Conservation (phyloP, 805 yeast species). For the Wickerhamomyces tratensis region DNA sequence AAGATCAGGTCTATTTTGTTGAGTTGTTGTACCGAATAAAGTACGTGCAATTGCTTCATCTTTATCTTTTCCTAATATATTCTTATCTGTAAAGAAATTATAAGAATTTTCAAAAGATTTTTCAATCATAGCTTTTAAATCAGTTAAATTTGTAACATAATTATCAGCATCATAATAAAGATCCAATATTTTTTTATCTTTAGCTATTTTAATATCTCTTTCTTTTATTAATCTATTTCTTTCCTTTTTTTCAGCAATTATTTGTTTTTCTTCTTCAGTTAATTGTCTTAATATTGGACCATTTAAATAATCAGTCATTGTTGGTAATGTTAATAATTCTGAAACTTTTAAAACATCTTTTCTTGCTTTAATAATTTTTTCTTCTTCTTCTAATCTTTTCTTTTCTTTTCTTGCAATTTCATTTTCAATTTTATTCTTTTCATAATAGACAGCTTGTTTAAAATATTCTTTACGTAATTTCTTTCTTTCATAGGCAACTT, state of each 20-base stretch:
- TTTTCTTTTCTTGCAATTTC: conserved; percentile 22
- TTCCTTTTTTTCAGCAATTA: conserved; percentile 47
- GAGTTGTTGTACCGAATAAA: conserved; percentile 22
- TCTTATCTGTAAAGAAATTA: conserved; percentile 13
- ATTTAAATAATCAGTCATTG: conserved; percentile 54
- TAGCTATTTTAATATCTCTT: conserved; percentile 39
- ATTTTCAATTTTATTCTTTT: conserved; percentile 23
- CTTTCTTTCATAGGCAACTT: conserved; percentile 28
- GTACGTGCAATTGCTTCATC: conserved; percentile 21
- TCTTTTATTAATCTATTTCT: conserved; percentile 56
- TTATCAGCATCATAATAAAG: conserved; percentile 62
- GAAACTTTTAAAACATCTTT: conserved; percentile 32
- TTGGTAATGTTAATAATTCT: conserved; percentile 62
- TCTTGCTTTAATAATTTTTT: conserved; percentile 17
- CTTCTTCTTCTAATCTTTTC: conserved; percentile 16
- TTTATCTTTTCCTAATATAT: conserved; percentile 12
- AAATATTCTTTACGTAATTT: conserved; percentile 67
- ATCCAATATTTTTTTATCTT: conserved; percentile 50
- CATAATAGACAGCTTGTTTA: conserved; percentile 40
- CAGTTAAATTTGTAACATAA: conserved; percentile 66
- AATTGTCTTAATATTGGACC: conserved; percentile 69
- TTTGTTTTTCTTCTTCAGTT: conserved; percentile 56
- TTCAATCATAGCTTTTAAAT: conserved; percentile 47
- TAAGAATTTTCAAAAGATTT: conserved; percentile 35
- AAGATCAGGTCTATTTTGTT: conserved; percentile 24